Percentiles rank a stretch among this genome's conserved stretches.
These are phyloP conservation scores for Leishmania martiniquensis DNA, from an alignment of 208 protist species.

Conservation along the genomic window DNA sequence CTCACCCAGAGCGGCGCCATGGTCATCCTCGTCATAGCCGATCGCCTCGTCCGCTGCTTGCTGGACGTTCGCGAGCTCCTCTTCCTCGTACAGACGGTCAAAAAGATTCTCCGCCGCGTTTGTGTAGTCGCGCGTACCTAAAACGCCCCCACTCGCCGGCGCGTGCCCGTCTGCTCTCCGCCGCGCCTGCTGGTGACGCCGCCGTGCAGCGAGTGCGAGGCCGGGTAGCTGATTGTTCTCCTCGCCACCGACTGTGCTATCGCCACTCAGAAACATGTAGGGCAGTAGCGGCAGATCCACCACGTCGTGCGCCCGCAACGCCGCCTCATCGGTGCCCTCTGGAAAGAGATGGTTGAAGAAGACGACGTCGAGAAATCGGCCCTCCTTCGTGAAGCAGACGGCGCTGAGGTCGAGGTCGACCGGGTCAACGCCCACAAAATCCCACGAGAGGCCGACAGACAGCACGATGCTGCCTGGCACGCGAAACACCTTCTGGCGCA, in stretches of 20 bases:
- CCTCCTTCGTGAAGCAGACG: conserved; percentile 77
- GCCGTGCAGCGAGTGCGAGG: conserved; percentile 52
- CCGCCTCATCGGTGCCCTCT: conserved; percentile 51
- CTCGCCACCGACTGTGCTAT: conserved; percentile 81
- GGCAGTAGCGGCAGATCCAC: conserved; percentile 62
- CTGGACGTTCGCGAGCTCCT: conserved; percentile 66
- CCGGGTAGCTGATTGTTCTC: conserved; percentile 77
- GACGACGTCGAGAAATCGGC: conserved; percentile 76
- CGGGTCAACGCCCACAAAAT: conserved; percentile 76
- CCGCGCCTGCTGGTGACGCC: conserved; percentile 30
- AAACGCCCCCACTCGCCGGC: background rate
- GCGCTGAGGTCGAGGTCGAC: conserved; percentile 84
- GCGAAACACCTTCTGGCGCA: conserved; percentile 85
- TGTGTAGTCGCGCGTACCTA: conserved; percentile 34
- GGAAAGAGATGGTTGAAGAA: conserved; percentile 89
- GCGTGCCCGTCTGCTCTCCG: background rate
- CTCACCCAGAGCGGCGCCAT: conserved; percentile 21
- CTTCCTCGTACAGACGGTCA: conserved; percentile 71
- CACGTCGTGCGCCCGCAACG: conserved; percentile 39
- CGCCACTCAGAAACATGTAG: conserved; percentile 86
- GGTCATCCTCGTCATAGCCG: conserved; percentile 30
- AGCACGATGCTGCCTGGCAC: conserved; percentile 69
- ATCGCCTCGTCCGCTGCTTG: conserved; percentile 38
- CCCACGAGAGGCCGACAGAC: conserved; percentile 76
- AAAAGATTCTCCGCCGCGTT: conserved; percentile 53